phyloP scores from a whole-genome alignment of 371 early-diverging fungal genomes.

The Rhizopus sp. region DNA sequence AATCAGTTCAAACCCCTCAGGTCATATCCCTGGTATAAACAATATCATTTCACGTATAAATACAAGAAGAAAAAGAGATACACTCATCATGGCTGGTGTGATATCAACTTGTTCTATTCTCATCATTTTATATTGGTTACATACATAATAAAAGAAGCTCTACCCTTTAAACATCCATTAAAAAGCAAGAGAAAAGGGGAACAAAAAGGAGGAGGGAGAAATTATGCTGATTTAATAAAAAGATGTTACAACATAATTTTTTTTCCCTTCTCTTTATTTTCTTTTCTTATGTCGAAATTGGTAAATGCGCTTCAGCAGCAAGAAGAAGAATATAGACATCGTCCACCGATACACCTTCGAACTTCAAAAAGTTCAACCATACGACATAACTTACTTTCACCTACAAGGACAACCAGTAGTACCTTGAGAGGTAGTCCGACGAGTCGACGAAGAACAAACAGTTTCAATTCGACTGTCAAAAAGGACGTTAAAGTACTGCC shows the following conservation, averaged over 20 bases:
- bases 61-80: conserved; percentile 63
- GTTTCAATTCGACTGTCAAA: conserved; percentile 16
- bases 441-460: conserved; percentile 25
- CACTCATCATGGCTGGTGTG: conserved; percentile 65
- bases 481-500: conserved; percentile 43
- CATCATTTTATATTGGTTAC: conserved; percentile 54
- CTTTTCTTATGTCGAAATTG: conserved; percentile 33
- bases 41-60: conserved; percentile 63
- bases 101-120: conserved; percentile 61
- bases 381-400: conserved; percentile 39
- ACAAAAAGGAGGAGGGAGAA: neutral
- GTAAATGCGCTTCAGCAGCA: conserved; percentile 39
- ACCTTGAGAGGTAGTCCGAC: conserved; percentile 30
- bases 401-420: conserved; percentile 44
- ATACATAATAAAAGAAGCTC: conserved; percentile 24
- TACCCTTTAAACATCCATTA: too few species aligned
- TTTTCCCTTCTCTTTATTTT: conserved; percentile 3
- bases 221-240: conserved; percentile 17
- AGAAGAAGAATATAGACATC: conserved; percentile 25
- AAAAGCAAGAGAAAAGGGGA: conserved; percentile 1
- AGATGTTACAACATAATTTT: too few species aligned
- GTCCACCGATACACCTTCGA: conserved; percentile 24
- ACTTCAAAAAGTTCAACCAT: conserved; percentile 48
- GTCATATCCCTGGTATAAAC: conserved; percentile 64
- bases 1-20: too few species aligned